Conservation (phyloP, 495 filamentous ascomycete genomes). For the Apiosordaria backusii region DNA sequence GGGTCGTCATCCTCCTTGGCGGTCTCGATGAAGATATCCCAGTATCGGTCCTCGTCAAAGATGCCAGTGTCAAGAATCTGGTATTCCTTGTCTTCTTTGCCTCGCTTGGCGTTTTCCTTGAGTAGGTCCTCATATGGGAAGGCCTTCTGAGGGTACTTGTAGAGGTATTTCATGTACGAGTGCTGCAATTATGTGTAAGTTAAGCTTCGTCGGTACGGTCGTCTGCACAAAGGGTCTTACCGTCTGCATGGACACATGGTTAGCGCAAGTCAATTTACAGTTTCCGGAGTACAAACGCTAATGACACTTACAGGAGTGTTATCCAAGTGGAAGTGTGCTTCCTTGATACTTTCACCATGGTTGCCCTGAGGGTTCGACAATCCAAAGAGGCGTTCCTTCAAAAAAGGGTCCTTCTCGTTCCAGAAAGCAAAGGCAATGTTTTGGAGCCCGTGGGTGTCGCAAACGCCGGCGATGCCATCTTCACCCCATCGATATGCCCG, state of each 20-base stretch:
- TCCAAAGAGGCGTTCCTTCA: conserved; percentile 93
- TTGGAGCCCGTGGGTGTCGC: conserved; percentile 81
- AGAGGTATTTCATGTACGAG: conserved; percentile 98
- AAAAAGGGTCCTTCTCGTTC: conserved; percentile 91
- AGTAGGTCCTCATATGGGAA: conserved; percentile 90
- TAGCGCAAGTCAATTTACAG: conserved; percentile 15
- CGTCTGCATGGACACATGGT: conserved; percentile 34
- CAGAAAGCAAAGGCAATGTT: conserved; percentile 95
- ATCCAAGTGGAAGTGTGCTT: conserved; percentile 92
- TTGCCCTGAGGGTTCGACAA: conserved; percentile 94
- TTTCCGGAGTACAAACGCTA: neutral
- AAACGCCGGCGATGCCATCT: conserved; percentile 95
- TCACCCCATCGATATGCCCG: conserved; percentile 92
- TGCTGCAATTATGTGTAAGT: conserved; percentile 52
- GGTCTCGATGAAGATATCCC: conserved; percentile 95
- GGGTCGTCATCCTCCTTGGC: conserved; percentile 87
- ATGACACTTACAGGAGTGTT: conserved; percentile 66
- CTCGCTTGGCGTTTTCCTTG: conserved; percentile 74
- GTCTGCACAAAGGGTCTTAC: conserved; percentile 31
- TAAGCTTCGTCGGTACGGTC: conserved; percentile 10
- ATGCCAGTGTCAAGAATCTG: conserved; percentile 87
- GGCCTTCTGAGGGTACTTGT: conserved; percentile 89
- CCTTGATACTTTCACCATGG: conserved; percentile 94
- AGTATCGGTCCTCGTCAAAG: conserved; percentile 90
- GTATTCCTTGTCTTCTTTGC: conserved; percentile 76